Base-by-base conservation (phyloP, 495 filamentous ascomycete genomes). In the Aspergillus diversus region DNA sequence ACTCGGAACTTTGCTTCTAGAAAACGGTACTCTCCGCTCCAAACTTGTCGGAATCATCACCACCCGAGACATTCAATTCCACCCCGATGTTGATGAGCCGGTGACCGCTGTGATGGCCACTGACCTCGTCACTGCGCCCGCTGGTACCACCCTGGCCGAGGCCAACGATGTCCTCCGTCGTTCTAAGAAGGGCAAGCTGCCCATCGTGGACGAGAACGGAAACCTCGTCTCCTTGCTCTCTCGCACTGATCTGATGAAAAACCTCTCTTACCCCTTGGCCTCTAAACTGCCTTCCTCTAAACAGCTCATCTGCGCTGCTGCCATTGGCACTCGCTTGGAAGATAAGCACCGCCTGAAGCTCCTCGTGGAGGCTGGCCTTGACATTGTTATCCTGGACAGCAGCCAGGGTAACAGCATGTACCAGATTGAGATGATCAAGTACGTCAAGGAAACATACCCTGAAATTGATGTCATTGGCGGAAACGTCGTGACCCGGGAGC, bases 131-230 rank as follows among this genome's bases (percentile, higher is more conserved):
- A 99, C 96, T 49, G 95, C 95, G 55, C 87, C 86, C 34, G 81
- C 87, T 61, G 96, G 95, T 48, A 93, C 96, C 55, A 91, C 86
- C 49, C 84, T 99, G 27, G 71, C 84, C 55, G 92, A 97, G 77
- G 95, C 95, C 66, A 99, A 99, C 77, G 85, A 86, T 56, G 95
- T 98, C 68, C 89, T 99, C 21, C 89, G 91, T 69, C 86, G 89
- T 73, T 98, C 96, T 33, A 97, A 97, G 87, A 99, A 98, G 83
- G 95, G 95, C 78, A 99, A 99, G 81, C 88, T 99, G 51, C 95
- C 96, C 43, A 97, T 98, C 64, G 89, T 99, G 35, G 96, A 99
- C 75, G 75, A 85, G 42, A 79, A 89, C 33, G 90, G 89, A 62
- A 96, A 97, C 80, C 86, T 98, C 31, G 88, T 97, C 47, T 95